A percentile compares a stretch with the other conserved stretches of the same genome.
Evolutionary conservation across 805 yeast species (phyloP).

Genomic region (Tetrapisispora phaffii): DNA sequence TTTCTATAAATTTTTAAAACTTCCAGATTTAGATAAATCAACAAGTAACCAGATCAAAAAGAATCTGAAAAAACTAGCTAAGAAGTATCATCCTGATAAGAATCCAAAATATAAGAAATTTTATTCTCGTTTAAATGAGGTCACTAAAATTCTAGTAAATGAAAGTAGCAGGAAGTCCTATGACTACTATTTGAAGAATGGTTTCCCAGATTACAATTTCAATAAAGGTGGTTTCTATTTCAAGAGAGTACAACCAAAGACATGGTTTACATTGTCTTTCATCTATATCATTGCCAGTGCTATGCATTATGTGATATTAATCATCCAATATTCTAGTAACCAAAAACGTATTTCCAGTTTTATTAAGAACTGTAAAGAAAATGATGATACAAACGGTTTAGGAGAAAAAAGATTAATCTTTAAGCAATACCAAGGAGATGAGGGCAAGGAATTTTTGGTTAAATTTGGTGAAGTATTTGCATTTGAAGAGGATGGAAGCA

Average conservation of each 20-base stretch:
- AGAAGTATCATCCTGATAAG: conserved; percentile 83
- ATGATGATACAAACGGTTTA: conserved; percentile 50
- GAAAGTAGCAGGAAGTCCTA: conserved; percentile 57
- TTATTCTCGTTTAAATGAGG: conserved; percentile 68
- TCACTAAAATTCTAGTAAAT: conserved; percentile 61
- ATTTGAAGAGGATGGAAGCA: conserved; percentile 36
- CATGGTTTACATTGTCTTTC: conserved; percentile 40
- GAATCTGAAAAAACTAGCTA: conserved; percentile 62
- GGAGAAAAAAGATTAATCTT: conserved; percentile 36
- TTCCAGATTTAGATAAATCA: conserved; percentile 34
- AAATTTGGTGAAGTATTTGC: conserved; percentile 51
- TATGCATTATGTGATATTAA: conserved; percentile 50
- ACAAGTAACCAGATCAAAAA: conserved; percentile 45
- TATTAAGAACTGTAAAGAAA: conserved; percentile 40
- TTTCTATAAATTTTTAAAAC: conserved; percentile 59
- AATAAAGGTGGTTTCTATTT: conserved; percentile 45
- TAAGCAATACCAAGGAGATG: conserved; percentile 35
- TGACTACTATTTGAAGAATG: conserved; percentile 72
- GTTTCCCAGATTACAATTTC: conserved; percentile 78
- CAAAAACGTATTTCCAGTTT: conserved; percentile 44
- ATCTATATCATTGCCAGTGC: conserved; percentile 41
- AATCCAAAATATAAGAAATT: conserved; percentile 36
- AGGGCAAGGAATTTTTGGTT: conserved; percentile 45
- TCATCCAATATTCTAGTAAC: conserved; percentile 47
- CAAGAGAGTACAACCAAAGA: conserved; percentile 62